A percentile compares a stretch with the other conserved stretches of the same genome.
phyloP scores from a whole-genome alignment of 106 monocot species.

The Dendrobium catenatum region DNA sequence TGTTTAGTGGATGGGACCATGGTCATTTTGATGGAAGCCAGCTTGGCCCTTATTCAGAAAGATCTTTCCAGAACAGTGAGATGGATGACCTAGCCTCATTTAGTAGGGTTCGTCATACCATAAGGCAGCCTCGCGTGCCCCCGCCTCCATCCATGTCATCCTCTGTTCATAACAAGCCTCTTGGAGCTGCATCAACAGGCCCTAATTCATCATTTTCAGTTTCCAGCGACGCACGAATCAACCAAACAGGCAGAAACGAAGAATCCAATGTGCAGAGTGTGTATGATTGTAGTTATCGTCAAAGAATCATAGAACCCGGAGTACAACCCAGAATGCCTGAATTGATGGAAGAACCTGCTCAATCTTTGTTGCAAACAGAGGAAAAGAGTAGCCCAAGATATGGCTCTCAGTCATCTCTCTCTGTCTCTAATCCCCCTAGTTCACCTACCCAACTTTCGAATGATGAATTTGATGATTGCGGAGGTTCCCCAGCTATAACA shows the following conservation, averaged over 20 bases:
- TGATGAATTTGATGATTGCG: constrained; percentile 76
- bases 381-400: constrained; percentile 47
- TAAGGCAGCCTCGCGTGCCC: constrained; percentile 81
- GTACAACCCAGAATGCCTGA: not conserved
- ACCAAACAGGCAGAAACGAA: constrained; percentile 17
- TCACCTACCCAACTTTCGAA: constrained; percentile 80
- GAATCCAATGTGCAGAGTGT: constrained; percentile 17
- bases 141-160: constrained; percentile 67
- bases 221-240: constrained; percentile 20
- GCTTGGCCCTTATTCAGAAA: constrained; percentile 32
- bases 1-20: constrained; percentile 46
- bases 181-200: constrained; percentile 26
- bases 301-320: constrained; percentile 22
- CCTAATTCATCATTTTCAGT: constrained; percentile 22
- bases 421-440: constrained; percentile 77
- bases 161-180: constrained; percentile 31
- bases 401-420: constrained; percentile 76
- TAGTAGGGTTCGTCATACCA: constrained; percentile 51
- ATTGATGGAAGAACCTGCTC: constrained; percentile 17
- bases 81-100: constrained; percentile 46
- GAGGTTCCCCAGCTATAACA: constrained; percentile 38
- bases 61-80: constrained; percentile 40
- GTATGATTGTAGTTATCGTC: constrained; percentile 31
- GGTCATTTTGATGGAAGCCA: constrained; percentile 29
- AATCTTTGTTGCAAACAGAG: constrained; percentile 20